These are phyloP conservation scores for Backusella macrospora DNA, from an alignment of 192 early-diverging fungal species.

Conservation along the genomic window DNA sequence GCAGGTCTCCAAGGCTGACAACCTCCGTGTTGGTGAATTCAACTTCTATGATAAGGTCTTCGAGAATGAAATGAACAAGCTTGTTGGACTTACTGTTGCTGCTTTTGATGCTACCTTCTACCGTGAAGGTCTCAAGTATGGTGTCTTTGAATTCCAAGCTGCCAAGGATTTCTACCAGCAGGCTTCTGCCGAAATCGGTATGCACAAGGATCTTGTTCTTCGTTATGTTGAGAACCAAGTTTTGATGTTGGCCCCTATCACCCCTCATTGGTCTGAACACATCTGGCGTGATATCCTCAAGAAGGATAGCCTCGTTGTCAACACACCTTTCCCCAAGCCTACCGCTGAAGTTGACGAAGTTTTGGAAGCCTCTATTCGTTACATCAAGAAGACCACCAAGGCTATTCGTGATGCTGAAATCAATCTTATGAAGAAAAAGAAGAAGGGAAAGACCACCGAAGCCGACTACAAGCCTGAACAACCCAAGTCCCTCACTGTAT, in stretches of 20 bases:
- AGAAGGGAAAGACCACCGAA: conserved; percentile 62
- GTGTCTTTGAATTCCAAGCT: conserved; percentile 88
- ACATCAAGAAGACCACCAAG: conserved; percentile 75
- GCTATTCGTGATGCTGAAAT: conserved; percentile 82
- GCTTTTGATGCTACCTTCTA: conserved; percentile 85
- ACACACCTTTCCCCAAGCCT: conserved; percentile 61
- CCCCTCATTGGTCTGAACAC: conserved; percentile 94
- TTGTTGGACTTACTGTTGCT: conserved; percentile 65
- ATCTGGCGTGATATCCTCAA: conserved; percentile 82
- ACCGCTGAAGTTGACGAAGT: conserved; percentile 65
- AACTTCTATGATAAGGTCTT: conserved; percentile 92
- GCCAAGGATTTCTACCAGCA: conserved; percentile 87
- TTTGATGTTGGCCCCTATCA: conserved; percentile 84
- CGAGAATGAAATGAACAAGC: conserved; percentile 83
- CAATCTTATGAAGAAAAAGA: conserved; percentile 76
- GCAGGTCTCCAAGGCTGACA: conserved; percentile 46
- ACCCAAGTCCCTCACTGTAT: conserved; percentile 77
- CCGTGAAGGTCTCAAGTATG: conserved; percentile 89
- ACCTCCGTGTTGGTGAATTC: conserved; percentile 52
- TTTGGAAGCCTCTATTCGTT: conserved; percentile 75
- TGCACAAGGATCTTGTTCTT: conserved; percentile 85
- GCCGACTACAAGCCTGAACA: conserved; percentile 59
- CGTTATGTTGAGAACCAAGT: conserved; percentile 87
- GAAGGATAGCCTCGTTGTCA: conserved; percentile 65
- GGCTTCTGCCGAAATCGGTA: conserved; percentile 65